Percentiles rank a stretch among this genome's conserved stretches.
Evolutionary conservation across 352 stramenopile genomes (phyloP).

Genomic region (Globisporangium canariense): DNA sequence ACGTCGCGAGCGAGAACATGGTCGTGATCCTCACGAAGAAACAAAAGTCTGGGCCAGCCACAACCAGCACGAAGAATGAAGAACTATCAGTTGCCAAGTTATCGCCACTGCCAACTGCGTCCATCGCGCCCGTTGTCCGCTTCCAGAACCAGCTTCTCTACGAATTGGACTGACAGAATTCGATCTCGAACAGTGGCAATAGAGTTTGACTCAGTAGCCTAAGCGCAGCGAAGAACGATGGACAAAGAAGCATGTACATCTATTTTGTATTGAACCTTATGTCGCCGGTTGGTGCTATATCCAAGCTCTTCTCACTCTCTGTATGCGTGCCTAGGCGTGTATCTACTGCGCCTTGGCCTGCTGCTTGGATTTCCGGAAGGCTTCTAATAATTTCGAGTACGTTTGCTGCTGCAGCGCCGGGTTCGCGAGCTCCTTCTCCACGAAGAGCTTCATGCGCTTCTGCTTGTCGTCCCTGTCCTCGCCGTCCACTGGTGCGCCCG

Average conservation of each 20-base stretch:
- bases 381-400: conserved; percentile 68
- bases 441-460: conserved; percentile 61
- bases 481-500: conserved; percentile 20
- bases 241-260: conserved; percentile 19
- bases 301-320: not conserved
- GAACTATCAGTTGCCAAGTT: conserved; percentile 3
- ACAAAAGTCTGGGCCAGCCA: conserved; percentile 2
- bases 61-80: not conserved
- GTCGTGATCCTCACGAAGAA: conserved; percentile 57
- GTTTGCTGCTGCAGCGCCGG: conserved; percentile 53
- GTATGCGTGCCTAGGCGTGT: not conserved
- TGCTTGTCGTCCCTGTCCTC: conserved; percentile 35
- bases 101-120: conserved; percentile 5
- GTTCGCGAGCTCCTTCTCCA: conserved; percentile 67
- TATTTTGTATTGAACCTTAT: conserved; percentile 16
- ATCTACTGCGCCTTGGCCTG: conserved; percentile 15
- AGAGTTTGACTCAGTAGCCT: not conserved
- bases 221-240: not conserved
- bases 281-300: not conserved
- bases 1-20: conserved; percentile 73
- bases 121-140: conserved; percentile 25
- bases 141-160: conserved; percentile 78
- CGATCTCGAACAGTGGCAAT: not conserved
- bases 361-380: conserved; percentile 55
- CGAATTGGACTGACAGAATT: conserved; percentile 45